These are phyloP conservation scores for Citeromyces nyonsensis DNA, from an alignment of 805 yeast genomes.

Conservation along the genomic window DNA sequence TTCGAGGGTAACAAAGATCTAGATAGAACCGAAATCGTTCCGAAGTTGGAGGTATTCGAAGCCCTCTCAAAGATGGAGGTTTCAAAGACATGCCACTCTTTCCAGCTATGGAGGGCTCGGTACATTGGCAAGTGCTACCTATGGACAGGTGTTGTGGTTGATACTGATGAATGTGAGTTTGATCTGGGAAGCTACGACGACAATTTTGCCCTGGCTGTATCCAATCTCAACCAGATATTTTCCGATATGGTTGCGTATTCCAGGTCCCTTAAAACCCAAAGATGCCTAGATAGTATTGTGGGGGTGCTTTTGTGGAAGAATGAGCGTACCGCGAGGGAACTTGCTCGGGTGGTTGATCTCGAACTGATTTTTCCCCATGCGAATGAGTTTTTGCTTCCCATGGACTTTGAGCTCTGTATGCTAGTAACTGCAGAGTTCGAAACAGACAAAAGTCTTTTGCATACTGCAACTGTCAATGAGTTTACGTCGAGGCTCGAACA, in stretches of 20 bases:
- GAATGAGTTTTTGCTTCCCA: neutral
- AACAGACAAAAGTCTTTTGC: neutral
- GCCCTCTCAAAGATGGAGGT: neutral
- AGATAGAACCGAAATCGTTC: neutral
- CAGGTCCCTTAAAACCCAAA: too few relatives aligned
- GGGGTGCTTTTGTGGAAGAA: too few relatives aligned
- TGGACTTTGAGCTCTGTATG: neutral
- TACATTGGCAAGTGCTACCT: slow-evolving; percentile 13
- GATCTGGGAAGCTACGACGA: slow-evolving; percentile 4
- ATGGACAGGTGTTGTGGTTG: slow-evolving; percentile 5
- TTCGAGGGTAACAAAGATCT: neutral
- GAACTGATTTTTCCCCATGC: too few relatives aligned
- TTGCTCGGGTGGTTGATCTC: too few relatives aligned
- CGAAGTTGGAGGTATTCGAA: neutral
- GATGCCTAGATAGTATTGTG: too few relatives aligned
- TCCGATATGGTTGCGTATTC: too few relatives aligned
- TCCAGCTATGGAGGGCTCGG: slow-evolving; percentile 16
- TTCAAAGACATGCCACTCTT: slow-evolving; percentile 2
- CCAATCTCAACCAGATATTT: too few relatives aligned
- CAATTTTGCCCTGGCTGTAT: too few relatives aligned
- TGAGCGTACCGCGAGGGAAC: too few relatives aligned
- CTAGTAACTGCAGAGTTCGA: neutral
- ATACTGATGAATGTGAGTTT: slow-evolving; percentile 7
- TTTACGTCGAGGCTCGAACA: slow-evolving; percentile 5
- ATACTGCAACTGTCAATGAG: neutral